These are phyloP conservation scores for Aspergillus hiratsukae DNA, from an alignment of 2,329 filamentous ascomycete species.

Conservation along the genomic window DNA sequence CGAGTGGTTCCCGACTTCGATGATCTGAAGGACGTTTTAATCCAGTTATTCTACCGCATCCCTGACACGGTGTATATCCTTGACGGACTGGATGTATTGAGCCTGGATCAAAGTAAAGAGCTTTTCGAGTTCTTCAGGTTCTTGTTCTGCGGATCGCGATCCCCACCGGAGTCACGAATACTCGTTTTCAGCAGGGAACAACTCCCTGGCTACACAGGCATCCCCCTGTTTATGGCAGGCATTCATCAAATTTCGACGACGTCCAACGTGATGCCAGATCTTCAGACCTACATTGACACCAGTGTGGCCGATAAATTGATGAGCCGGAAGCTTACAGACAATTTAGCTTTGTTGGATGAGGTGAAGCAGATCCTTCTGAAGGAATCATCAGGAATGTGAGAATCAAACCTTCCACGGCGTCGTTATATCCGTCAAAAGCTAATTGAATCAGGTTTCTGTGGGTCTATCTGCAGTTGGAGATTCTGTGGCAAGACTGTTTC, in stretches of 20 bases:
- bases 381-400: conserved; percentile 5
- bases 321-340: conserved; percentile 13
- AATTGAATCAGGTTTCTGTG: conserved; percentile 4
- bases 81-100: conserved; percentile 16
- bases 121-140: conserved; percentile 7
- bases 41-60: conserved; percentile 3
- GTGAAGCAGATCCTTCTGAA: conserved; percentile 1
- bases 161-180: conserved; percentile 5
- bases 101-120: conserved; percentile 2
- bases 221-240: conserved; percentile 12
- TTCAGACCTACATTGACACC: conserved; percentile 14
- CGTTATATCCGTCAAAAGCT: no score
- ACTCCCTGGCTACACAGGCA: conserved; percentile 16
- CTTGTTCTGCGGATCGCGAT: not conserved
- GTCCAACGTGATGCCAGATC: conserved; percentile 14
- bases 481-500: conserved; percentile 18
- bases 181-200: conserved; percentile 19
- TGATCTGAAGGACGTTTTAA: conserved; percentile 14
- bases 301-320: conserved; percentile 16
- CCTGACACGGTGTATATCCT: conserved; percentile 13
- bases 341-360: conserved; percentile 2
- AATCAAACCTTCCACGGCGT: not conserved
- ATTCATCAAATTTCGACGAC: conserved; percentile 17
- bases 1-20: conserved; percentile 13
- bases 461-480: conserved; percentile 20